phyloP scores from a whole-genome alignment of 176 grass and related monocot genomes.

The Zizania latifolia region DNA sequence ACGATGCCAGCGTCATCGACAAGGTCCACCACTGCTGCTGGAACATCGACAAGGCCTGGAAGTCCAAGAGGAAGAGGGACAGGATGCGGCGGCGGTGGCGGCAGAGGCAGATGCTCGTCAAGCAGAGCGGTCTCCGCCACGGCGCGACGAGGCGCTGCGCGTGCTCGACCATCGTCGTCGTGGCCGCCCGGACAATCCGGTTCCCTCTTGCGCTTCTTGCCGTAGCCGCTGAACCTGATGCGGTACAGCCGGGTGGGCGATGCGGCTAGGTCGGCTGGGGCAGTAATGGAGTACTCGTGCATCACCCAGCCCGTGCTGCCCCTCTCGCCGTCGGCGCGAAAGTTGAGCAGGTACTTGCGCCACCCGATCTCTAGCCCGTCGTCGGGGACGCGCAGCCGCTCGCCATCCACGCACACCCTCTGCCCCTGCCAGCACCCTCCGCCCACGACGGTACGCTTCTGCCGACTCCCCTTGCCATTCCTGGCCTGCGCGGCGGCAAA shows the following conservation, averaged over 20 bases:
- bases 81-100: too few relatives aligned
- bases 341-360: slow-evolving; percentile 13
- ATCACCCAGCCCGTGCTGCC: slow-evolving; percentile 25
- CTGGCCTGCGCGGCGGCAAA: not conserved
- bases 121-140: not conserved
- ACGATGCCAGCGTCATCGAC: too few relatives aligned
- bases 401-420: not conserved
- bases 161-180: too few relatives aligned
- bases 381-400: not conserved
- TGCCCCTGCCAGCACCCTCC: slow-evolving; percentile 6
- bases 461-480: too few relatives aligned
- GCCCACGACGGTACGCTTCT: not conserved
- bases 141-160: not conserved
- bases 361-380: not conserved
- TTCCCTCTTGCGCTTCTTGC: not conserved
- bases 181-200: too few relatives aligned
- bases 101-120: too few relatives aligned
- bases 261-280: not conserved
- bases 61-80: too few relatives aligned
- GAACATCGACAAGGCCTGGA: not conserved
- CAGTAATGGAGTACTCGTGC: slow-evolving; percentile 20
- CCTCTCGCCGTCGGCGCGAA: not conserved
- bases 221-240: not conserved
- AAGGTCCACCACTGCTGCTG: too few relatives aligned
- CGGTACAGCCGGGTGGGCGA: not conserved